Percentiles rank a stretch among this genome's conserved stretches.
Evolutionary conservation across 2,329 filamentous ascomycete genomes (phyloP).

Genomic region (Fusarium sp.): DNA sequence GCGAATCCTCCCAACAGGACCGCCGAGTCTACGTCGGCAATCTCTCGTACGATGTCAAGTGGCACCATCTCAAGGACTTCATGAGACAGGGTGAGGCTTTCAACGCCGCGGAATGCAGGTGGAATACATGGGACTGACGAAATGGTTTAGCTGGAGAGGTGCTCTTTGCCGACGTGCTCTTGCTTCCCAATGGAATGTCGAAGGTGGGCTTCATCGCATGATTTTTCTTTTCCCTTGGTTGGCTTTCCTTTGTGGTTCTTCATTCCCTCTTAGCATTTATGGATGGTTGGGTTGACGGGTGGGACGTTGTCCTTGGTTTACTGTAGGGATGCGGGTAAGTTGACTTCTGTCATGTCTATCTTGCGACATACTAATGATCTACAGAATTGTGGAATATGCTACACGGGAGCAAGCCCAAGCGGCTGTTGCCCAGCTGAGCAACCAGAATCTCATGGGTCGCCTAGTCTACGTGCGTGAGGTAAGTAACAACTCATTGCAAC

Average conservation of each 20-base stretch:
- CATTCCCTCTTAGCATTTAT: conserved; percentile 77
- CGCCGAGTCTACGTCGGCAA: conserved; percentile 99
- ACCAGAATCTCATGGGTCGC: conserved; percentile 98
- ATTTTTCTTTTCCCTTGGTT: conserved; percentile 77
- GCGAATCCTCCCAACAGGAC: conserved; percentile 97
- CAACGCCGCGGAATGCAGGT: conserved; percentile 45
- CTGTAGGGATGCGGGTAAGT: conserved; percentile 99
- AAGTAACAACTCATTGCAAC: conserved; percentile 51
- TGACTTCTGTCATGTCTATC: background rate
- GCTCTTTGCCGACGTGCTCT: conserved; percentile 98
- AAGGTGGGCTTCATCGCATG: conserved; percentile 98
- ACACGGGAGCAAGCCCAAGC: conserved; percentile 99
- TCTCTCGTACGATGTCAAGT: conserved; percentile 99
- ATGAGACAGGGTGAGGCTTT: conserved; percentile 93
- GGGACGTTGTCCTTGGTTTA: conserved; percentile 87
- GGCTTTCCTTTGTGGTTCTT: conserved; percentile 79
- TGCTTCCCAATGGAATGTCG: conserved; percentile 99
- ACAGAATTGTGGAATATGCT: conserved; percentile 99
- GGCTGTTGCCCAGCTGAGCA: conserved; percentile 97
- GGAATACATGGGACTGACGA: conserved; percentile 57
- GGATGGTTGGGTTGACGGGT: conserved; percentile 99
- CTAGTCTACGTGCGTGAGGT: conserved; percentile 99
- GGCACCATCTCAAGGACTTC: conserved; percentile 99
- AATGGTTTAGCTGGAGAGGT: conserved; percentile 88
- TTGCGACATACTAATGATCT: conserved; percentile 50